Conservation (phyloP, 1,284 basidiomycete genomes). For the Sphaerobolus stellatus region DNA sequence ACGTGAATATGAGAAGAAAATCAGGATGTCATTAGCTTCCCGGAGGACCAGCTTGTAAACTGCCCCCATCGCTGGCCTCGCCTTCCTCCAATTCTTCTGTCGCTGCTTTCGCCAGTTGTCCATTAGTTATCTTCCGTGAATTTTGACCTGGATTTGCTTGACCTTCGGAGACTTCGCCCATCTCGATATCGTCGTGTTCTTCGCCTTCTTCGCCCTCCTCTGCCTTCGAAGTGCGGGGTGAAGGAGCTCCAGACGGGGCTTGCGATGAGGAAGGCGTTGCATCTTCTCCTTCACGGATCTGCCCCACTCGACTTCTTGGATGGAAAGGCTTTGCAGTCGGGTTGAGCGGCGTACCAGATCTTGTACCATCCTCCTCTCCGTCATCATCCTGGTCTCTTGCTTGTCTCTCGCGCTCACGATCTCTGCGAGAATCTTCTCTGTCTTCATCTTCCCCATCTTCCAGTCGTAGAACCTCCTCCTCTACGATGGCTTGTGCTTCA, state of each 20-base stretch:
- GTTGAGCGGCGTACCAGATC: constrained; percentile 36
- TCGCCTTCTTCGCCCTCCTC: constrained; percentile 29
- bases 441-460: constrained; percentile 19
- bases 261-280: constrained; percentile 24
- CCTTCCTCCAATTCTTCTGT: constrained; percentile 80
- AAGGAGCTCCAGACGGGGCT: constrained; percentile 27
- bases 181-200: constrained; percentile 71
- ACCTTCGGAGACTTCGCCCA: constrained; percentile 77
- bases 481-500: constrained; percentile 25
- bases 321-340: constrained; percentile 35
- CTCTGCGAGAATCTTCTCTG: constrained; percentile 26
- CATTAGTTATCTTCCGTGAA: too few species aligned
- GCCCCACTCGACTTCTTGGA: constrained; percentile 23
- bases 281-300: constrained; percentile 15
- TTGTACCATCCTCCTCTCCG: constrained; percentile 30
- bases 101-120: constrained; percentile 49
- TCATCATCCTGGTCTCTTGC: constrained; percentile 18
- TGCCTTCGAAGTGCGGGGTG: constrained; percentile 13
- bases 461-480: constrained; percentile 18
- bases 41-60: constrained; percentile 70
- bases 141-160: constrained; percentile 38
- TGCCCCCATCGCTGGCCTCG: constrained; percentile 76
- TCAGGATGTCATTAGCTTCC: constrained; percentile 42
- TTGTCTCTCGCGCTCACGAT: constrained; percentile 43
- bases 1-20: too few species aligned